Evolutionary conservation across 2,329 filamentous ascomycete genomes (phyloP).

Genomic region (Exserohilum turcica): DNA sequence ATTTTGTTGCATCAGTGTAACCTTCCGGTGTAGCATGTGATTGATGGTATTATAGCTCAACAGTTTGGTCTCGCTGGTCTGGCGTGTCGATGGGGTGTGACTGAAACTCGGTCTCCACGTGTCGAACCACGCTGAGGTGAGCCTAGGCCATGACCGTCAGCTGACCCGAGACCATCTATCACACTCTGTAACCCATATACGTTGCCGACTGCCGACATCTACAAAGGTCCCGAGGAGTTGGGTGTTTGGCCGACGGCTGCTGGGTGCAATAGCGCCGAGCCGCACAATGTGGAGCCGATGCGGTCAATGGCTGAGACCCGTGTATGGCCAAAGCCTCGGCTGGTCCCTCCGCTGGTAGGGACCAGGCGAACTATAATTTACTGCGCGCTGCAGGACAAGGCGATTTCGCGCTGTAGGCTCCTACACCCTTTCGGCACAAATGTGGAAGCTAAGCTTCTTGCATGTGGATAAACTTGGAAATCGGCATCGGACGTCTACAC

Average conservation of each 20-base stretch:
- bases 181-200: slow-evolving; percentile 14
- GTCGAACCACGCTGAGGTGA: neutral
- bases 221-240: slow-evolving; percentile 8
- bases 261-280: slow-evolving; percentile 12
- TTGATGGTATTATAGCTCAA: neutral
- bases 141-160: slow-evolving; percentile 3
- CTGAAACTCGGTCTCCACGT: neutral
- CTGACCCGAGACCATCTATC: slow-evolving; percentile 1
- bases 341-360: neutral
- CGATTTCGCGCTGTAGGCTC: neutral
- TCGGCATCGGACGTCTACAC: slow-evolving; percentile 12
- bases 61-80: neutral
- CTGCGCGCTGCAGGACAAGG: neutral
- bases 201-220: slow-evolving; percentile 7
- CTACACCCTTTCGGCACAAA: slow-evolving; percentile 15
- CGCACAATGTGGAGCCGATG: slow-evolving; percentile 15
- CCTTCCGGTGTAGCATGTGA: neutral
- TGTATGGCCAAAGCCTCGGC: neutral
- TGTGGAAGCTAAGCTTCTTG: slow-evolving; percentile 15
- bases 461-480: slow-evolving; percentile 1
- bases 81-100: neutral
- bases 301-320: slow-evolving; percentile 2
- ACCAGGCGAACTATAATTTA: neutral
- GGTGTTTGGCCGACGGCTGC: slow-evolving; percentile 15
- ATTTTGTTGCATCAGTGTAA: neutral